Percentiles rank a stretch among this genome's conserved stretches.
phyloP scores from a whole-genome alignment of 129 eudicot genomes.

The Kitagawia praeruptora region DNA sequence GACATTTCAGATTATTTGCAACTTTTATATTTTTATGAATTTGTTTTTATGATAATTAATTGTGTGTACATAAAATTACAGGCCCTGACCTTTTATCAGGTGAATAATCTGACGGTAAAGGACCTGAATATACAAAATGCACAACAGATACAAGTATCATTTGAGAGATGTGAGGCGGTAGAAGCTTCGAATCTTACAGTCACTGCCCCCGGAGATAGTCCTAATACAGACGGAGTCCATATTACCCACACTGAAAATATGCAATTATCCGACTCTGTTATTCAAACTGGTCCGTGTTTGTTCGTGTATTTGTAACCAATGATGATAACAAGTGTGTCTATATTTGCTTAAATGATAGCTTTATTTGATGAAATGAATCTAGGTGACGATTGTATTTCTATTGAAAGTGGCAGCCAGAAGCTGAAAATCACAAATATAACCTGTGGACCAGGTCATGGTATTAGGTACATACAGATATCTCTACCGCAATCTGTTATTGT shows the following conservation, averaged over 20 bases:
- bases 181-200: slow-evolving; percentile 39
- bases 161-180: slow-evolving; percentile 49
- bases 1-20: neutral
- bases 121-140: slow-evolving; percentile 50
- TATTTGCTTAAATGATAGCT: neutral
- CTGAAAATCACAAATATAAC: slow-evolving; percentile 56
- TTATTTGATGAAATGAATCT: neutral
- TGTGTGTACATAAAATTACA: slow-evolving; percentile 13
- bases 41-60: neutral
- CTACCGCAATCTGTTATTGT: neutral
- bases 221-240: slow-evolving; percentile 94
- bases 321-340: slow-evolving; percentile 34
- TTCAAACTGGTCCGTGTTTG: slow-evolving; percentile 54
- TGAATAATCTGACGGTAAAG: slow-evolving; percentile 45
- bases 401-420: slow-evolving; percentile 49
- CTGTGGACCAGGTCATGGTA: slow-evolving; percentile 97
- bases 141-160: slow-evolving; percentile 69
- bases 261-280: slow-evolving; percentile 25
- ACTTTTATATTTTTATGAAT: neutral
- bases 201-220: slow-evolving; percentile 59
- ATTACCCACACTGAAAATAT: slow-evolving; percentile 53
- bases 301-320: neutral
- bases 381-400: slow-evolving; percentile 85
- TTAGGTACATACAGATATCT: slow-evolving; percentile 33
- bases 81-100: slow-evolving; percentile 68